These are phyloP conservation scores for Dactylellina cionopaga DNA, from an alignment of 2,329 filamentous ascomycete genomes.

Conservation along the genomic window DNA sequence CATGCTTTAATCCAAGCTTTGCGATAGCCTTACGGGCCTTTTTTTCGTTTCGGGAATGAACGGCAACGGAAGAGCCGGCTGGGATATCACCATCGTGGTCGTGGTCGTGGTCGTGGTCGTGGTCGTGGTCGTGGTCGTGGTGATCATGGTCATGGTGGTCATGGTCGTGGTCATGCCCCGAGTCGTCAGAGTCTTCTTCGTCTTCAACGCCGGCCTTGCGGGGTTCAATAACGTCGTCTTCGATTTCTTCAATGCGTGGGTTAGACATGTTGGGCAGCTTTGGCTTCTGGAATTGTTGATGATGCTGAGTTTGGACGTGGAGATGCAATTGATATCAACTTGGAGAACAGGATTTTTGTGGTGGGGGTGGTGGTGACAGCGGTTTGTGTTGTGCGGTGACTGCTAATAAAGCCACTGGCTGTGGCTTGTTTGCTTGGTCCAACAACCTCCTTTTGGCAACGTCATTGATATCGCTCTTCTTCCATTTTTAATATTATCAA, in stretches of 20 bases:
- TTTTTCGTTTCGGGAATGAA: constrained; percentile 99
- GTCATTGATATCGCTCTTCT: neutral
- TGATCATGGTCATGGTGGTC: constrained; percentile 67
- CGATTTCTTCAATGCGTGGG: constrained; percentile 96
- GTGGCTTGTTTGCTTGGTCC: neutral
- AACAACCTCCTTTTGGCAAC: constrained; percentile 11
- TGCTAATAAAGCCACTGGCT: constrained; percentile 37
- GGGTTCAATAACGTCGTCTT: constrained; percentile 77
- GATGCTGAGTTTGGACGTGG: neutral
- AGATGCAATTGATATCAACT: constrained; percentile 4
- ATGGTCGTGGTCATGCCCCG: constrained; percentile 67
- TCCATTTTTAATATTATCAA: neutral
- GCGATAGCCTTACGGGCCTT: constrained; percentile 99
- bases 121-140: constrained; percentile 62
- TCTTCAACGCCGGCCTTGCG: constrained; percentile 81
- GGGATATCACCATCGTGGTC: constrained; percentile 74
- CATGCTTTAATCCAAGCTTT: constrained; percentile 96
- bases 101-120: constrained; percentile 64
- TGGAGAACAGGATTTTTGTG: constrained; percentile 37
- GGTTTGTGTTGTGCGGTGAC: constrained; percentile 43
- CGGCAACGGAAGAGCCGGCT: constrained; percentile 84
- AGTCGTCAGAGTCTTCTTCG: constrained; percentile 62
- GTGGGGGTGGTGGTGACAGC: constrained; percentile 12
- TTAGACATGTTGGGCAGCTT: constrained; percentile 82
- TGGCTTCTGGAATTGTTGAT: constrained; percentile 16